Base-by-base conservation (phyloP, 148 eudicot species). In the Amaranthus cruentus region DNA sequence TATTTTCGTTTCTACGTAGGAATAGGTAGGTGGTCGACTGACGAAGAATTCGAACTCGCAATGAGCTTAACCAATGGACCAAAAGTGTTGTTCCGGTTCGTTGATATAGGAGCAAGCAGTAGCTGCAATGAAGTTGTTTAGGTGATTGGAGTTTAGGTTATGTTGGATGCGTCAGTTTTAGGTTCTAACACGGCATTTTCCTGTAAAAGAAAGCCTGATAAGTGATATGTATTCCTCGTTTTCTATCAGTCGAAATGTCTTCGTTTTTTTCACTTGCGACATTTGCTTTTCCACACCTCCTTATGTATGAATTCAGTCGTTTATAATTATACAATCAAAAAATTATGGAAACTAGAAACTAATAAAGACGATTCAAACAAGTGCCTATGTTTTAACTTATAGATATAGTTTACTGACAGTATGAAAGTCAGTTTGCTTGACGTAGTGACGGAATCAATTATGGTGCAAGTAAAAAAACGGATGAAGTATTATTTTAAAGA, bases 1-100 rank as follows among this genome's bases (percentile, higher is more conserved):
- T 21, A 65, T 71, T 53, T 75, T 64, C 9, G 57, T 70, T 71
- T 57, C 64, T 52, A 38, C 28, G 74, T 71, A 75, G 73, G 66
- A 49, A 64, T 51, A 65, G 60, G 67, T 75, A 79, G 82, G 15
- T 56, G 82, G 15, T 56, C 54, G 56, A 75, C 82, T 80, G 82
- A 75, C 79, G 70, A 79, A 49, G 7, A 15, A 48, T 65, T 65
- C 50, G 71, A 75, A 69, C 72, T 75, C 67, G 28, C 68, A 54
- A 28, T 18, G 75, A 47, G 54, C 47, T 55, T 13, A 12, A 61
- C 15, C 56, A 9, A 9, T 38, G 67, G 46, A 1, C 63, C 21
- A 53, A 18, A 14, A 68, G 18, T 57, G 47, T 61, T 47, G 72
- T 38, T 53, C 15, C 11, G 77, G 65, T 55, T 66, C 62, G 21